Percentiles rank a stretch among this genome's conserved stretches.
phyloP scores from a whole-genome alignment of 148 eudicot species.

The Limonium bicolor region DNA sequence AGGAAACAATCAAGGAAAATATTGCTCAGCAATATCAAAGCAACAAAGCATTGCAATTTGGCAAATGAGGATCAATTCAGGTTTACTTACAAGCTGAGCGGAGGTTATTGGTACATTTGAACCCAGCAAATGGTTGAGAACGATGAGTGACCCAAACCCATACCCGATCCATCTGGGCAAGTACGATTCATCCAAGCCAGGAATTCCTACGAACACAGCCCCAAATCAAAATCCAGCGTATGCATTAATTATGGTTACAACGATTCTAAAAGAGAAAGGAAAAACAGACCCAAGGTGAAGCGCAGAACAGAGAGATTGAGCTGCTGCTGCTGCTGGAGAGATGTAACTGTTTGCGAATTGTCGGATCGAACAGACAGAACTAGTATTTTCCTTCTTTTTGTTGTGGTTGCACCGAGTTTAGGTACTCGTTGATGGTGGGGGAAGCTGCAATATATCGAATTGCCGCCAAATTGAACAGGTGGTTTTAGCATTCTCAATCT shows the following conservation, averaged over 20 bases:
- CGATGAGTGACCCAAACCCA: constrained; percentile 58
- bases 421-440: too few relatives aligned
- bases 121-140: constrained; percentile 67
- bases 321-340: constrained; percentile 56
- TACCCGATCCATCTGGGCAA: constrained; percentile 96
- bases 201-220: constrained; percentile 35
- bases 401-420: too few relatives aligned
- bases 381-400: constrained; percentile 4
- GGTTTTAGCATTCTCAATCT: too few relatives aligned
- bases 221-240: background rate
- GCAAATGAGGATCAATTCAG: background rate
- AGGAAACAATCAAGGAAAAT: background rate
- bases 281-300: constrained; percentile 55
- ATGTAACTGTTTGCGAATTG: constrained; percentile 12
- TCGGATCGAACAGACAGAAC: constrained; percentile 17
- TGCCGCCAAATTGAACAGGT: too few relatives aligned
- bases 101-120: constrained; percentile 36
- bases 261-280: constrained; percentile 6
- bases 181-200: constrained; percentile 90
- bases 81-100: constrained; percentile 70
- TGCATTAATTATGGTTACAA: background rate
- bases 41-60: background rate
- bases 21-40: background rate
- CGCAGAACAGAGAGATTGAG: constrained; percentile 80
- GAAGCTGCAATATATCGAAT: too few relatives aligned